Evolutionary conservation across 164 flowering plant species (phyloP).

Genomic region (Annona cherimola): DNA sequence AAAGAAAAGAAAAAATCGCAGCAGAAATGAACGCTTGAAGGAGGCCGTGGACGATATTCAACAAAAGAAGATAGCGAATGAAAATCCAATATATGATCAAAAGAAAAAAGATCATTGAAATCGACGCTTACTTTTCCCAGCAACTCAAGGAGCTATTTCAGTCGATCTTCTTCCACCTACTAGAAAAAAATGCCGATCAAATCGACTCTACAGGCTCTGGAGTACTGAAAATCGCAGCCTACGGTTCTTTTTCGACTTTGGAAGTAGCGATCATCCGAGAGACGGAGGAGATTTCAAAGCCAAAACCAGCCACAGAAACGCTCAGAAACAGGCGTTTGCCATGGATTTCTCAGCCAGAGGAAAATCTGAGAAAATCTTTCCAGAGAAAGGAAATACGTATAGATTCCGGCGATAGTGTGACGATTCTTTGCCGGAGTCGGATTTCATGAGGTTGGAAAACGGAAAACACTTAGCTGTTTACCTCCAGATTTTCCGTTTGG

Average conservation of each 20-base stretch:
- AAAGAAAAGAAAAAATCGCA: too few species aligned
- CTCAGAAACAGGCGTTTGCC: neutral
- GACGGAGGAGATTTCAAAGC: too few species aligned
- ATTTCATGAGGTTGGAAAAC: conserved; percentile 4
- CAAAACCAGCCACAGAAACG: neutral
- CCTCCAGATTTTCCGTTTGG: conserved; percentile 15
- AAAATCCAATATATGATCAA: neutral
- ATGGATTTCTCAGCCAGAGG: neutral
- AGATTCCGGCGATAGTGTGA: conserved; percentile 4
- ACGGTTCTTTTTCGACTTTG: neutral
- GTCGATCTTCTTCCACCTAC: neutral
- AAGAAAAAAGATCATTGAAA: neutral
- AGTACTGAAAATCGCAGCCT: neutral
- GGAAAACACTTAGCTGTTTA: conserved; percentile 2
- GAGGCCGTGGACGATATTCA: too few species aligned
- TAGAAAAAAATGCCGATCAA: neutral
- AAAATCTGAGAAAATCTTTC: neutral
- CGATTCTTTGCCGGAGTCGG: conserved; percentile 5
- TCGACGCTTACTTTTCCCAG: neutral
- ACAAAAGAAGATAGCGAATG: too few species aligned
- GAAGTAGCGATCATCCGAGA: neutral
- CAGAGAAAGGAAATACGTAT: neutral
- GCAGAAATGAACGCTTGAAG: too few species aligned
- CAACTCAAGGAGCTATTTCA: neutral
- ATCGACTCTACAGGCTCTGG: neutral